A percentile compares a stretch with the other conserved stretches of the same genome.
These are phyloP conservation scores for Pinguiococcus pyrenoidosus DNA, from an alignment of 108 stramenopile genomes.

Conservation along the genomic window DNA sequence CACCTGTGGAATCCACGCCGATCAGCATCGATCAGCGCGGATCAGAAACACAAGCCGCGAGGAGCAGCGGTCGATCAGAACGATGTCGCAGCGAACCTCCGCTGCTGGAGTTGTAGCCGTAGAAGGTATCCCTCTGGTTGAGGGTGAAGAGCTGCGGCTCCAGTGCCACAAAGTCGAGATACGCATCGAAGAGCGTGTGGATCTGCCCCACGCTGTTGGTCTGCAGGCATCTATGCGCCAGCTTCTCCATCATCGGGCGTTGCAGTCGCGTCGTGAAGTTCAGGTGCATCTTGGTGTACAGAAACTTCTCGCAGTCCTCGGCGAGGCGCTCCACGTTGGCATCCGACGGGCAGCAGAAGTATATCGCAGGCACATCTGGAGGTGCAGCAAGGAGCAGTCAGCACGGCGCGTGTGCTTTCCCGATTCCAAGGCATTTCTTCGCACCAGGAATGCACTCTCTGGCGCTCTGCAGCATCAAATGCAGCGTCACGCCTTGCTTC, in stretches of 20 bases:
- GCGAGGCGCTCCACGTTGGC: conserved; percentile 77
- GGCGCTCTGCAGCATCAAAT: conserved; percentile 44
- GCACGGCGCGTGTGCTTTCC: no score
- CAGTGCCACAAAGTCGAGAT: conserved; percentile 79
- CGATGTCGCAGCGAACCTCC: neutral
- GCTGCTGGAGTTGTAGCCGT: conserved; percentile 51
- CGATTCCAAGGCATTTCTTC: no score
- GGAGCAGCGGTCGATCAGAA: neutral
- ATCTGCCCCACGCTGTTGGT: conserved; percentile 55
- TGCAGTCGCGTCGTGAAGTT: conserved; percentile 69
- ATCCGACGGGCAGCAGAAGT: conserved; percentile 81
- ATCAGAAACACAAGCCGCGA: neutral
- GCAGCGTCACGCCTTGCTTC: conserved; percentile 85
- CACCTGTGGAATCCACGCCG: neutral
- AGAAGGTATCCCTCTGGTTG: conserved; percentile 62
- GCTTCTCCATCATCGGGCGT: conserved; percentile 78
- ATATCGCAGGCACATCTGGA: conserved; percentile 89
- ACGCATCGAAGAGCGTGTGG: conserved; percentile 75
- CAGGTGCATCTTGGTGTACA: conserved; percentile 61
- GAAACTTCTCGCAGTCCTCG: conserved; percentile 47
- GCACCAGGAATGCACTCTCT: no score
- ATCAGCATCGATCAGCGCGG: neutral
- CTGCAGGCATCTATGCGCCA: conserved; percentile 56
- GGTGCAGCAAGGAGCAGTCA: no score
- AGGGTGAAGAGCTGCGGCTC: conserved; percentile 71